Evolutionary conservation across 1,139 yeast genomes (phyloP), one percentile per base, ranked within the genome.

Genomic region (Blastobotrys arbuscula): DNA sequence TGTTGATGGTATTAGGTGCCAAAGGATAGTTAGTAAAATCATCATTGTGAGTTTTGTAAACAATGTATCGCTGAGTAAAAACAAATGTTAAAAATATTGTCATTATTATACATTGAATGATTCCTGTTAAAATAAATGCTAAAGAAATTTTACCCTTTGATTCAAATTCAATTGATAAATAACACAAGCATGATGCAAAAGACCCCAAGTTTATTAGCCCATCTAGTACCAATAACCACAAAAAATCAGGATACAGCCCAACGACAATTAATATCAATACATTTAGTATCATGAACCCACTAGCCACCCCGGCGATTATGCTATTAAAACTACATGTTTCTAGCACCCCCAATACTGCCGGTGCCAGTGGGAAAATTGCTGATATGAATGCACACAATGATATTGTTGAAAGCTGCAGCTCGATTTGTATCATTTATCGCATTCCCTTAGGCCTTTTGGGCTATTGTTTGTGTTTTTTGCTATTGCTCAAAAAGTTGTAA

Each of bases 381-480:
- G 42, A 15, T 16, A 48, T 30, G 39, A 48, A 44, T 26, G 50
- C 46, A 30, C 39, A 36, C 18, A 48, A 30, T 31, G 50, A 48
- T 21, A 48, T 42, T n/a, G 50, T 48, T 41, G 50, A 45, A 19
- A 48, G 36, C 39, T 48, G 44, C 16, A 48, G 20, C 35, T 48
- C 48, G 23, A 48, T 44, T 35, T 33, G 39, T 40, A 48, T 44
- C 50, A 48, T 48, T 24, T 28, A n/a, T n/a, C n/a, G n/a, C 31
- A 28, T 28, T 28, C 31, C 18, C 5, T 38, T 16, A n/a, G n/a
- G n/a, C n/a, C n/a, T n/a, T n/a, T n/a, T n/a, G n/a, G n/a, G n/a
- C n/a, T n/a, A n/a, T n/a, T n/a, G n/a, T n/a, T n/a, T n/a, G n/a
- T n/a, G n/a, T n/a, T n/a, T n/a, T n/a, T n/a, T n/a, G n/a, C n/a